These are phyloP conservation scores for Salix dunnii DNA, from an alignment of 345 rosid species.

Conservation along the genomic window DNA sequence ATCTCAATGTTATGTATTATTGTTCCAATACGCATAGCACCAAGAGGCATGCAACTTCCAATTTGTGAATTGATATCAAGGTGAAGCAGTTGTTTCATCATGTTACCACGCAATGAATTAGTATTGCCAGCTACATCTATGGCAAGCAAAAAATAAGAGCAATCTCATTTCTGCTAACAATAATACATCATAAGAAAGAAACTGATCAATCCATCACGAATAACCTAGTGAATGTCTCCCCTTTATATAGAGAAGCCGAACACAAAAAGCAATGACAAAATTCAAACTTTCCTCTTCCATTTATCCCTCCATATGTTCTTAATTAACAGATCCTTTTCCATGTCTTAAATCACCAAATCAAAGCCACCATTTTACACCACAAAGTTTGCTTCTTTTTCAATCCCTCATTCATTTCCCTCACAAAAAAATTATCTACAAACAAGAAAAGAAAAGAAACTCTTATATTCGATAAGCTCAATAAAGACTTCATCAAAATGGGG, in stretches of 20 bases:
- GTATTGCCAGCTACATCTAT: constrained; percentile 21
- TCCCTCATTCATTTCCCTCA: neutral
- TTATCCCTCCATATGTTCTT: neutral
- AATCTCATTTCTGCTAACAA: neutral
- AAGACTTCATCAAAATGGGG: neutral
- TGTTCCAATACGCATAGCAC: constrained; percentile 84
- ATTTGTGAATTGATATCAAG: constrained; percentile 78
- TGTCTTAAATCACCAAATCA: neutral
- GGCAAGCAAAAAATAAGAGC: neutral
- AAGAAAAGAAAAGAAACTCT: neutral
- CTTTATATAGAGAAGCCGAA: neutral
- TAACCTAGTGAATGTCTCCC: neutral
- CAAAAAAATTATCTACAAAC: neutral
- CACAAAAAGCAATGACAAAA: neutral
- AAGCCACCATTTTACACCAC: neutral
- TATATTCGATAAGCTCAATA: neutral
- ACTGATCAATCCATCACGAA: neutral
- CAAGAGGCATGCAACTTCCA: constrained; percentile 83
- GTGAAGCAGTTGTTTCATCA: constrained; percentile 57
- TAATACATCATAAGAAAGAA: neutral
- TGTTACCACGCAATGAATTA: constrained; percentile 44
- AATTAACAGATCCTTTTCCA: neutral
- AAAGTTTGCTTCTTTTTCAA: neutral
- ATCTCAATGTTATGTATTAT: constrained; percentile 86
- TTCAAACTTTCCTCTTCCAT: neutral